Evolutionary conservation across 2,329 filamentous ascomycete species (phyloP).

Genomic region (Tricladium varicosporioides): DNA sequence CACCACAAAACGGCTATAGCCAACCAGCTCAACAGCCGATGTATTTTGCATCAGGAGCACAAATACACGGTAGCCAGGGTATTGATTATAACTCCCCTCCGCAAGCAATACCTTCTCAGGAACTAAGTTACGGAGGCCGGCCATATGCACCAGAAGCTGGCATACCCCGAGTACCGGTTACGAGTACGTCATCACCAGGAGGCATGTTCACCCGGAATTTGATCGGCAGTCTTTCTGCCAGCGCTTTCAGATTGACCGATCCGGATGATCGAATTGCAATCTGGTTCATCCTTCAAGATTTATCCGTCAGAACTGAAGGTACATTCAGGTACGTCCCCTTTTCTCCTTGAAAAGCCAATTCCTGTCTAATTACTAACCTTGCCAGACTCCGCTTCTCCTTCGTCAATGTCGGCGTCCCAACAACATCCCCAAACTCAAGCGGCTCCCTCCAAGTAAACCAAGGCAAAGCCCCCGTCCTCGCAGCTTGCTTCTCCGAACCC

Average conservation of each 20-base stretch:
- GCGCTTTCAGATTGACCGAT: slow-evolving; percentile 82
- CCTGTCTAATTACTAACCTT: neutral
- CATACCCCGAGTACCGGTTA: slow-evolving; percentile 22
- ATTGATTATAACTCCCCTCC: slow-evolving; percentile 10
- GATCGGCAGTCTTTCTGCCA: slow-evolving; percentile 87
- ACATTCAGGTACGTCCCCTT: slow-evolving; percentile 71
- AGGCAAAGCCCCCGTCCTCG: slow-evolving; percentile 76
- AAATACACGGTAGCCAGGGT: slow-evolving; percentile 9
- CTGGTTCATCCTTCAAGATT: slow-evolving; percentile 95
- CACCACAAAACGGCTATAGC: slow-evolving; percentile 38
- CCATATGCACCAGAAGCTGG: slow-evolving; percentile 21
- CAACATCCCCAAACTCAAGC: slow-evolving; percentile 21
- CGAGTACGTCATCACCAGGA: slow-evolving; percentile 49
- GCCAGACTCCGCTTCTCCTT: slow-evolving; percentile 67
- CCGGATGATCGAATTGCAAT: slow-evolving; percentile 77
- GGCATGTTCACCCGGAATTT: slow-evolving; percentile 95
- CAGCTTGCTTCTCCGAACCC: slow-evolving; percentile 79
- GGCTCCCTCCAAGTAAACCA: slow-evolving; percentile 56
- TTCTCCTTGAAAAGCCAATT: neutral
- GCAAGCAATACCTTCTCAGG: slow-evolving; percentile 16
- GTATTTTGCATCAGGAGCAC: slow-evolving; percentile 17
- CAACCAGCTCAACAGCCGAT: slow-evolving; percentile 33
- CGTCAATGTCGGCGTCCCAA: slow-evolving; percentile 70
- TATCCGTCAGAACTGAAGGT: slow-evolving; percentile 92
- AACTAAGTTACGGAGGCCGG: slow-evolving; percentile 8